Evolutionary conservation across 768 basidiomycete genomes (phyloP).

Genomic region (Lactarius sanguifluus): DNA sequence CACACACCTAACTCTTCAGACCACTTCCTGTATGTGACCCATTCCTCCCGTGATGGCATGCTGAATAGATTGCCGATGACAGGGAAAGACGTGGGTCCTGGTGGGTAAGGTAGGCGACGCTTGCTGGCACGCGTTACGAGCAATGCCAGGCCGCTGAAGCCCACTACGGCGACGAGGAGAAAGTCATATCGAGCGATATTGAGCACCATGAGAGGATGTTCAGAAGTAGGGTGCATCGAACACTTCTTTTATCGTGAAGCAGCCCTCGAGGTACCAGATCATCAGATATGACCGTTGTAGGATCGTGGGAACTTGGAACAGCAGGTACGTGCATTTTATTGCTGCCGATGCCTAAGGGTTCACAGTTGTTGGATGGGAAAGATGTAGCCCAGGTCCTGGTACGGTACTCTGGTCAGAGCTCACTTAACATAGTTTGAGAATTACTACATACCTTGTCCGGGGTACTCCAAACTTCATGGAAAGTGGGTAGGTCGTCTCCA

Average conservation of each 20-base stretch:
- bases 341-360: no score
- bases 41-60: constrained; percentile 3
- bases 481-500: no score
- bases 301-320: no score
- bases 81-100: background rate
- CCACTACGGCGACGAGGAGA: background rate
- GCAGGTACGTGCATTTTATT: no score
- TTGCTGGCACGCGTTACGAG: background rate
- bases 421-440: no score
- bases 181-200: background rate
- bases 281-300: background rate
- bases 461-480: no score
- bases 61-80: background rate
- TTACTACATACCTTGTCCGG: no score
- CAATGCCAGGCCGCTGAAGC: background rate
- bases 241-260: background rate
- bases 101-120: constrained; percentile 6
- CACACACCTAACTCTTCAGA: background rate
- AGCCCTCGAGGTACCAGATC: background rate
- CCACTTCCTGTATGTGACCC: background rate
- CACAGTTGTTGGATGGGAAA: no score
- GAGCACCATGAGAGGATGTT: background rate
- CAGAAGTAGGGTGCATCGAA: background rate
- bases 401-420: no score
- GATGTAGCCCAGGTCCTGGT: no score